Conservation (phyloP, 2,329 filamentous ascomycete species). For the Talaromyces sp. region DNA sequence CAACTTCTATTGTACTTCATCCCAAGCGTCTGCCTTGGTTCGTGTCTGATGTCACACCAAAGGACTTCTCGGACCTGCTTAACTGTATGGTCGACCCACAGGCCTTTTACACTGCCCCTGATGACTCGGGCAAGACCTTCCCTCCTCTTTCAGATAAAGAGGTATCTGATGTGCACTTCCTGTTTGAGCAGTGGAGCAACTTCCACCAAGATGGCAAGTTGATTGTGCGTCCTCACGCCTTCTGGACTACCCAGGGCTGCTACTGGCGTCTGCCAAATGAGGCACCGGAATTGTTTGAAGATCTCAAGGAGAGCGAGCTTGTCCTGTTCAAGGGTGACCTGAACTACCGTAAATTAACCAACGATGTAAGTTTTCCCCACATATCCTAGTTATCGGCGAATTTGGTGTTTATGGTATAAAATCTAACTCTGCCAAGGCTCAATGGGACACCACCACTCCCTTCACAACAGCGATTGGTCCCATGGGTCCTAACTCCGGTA, state of each 20-base stretch:
- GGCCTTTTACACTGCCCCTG: slow-evolving; percentile 76
- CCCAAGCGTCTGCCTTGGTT: slow-evolving; percentile 98
- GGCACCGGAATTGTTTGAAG: slow-evolving; percentile 69
- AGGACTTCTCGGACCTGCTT: slow-evolving; percentile 82
- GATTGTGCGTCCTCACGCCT: slow-evolving; percentile 77
- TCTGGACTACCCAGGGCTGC: slow-evolving; percentile 87
- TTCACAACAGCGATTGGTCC: slow-evolving; percentile 85
- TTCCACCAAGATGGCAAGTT: slow-evolving; percentile 84
- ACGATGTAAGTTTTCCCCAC: slow-evolving; percentile 68
- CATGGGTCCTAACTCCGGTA: slow-evolving; percentile 75
- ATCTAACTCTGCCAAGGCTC: slow-evolving; percentile 53
- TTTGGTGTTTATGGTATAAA: slow-evolving; percentile 5
- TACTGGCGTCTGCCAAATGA: slow-evolving; percentile 82
- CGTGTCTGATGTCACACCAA: slow-evolving; percentile 88
- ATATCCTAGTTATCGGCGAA: too few species aligned
- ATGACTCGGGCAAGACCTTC: slow-evolving; percentile 61
- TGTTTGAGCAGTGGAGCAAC: slow-evolving; percentile 79
- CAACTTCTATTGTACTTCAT: slow-evolving; percentile 83
- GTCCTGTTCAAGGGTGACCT: slow-evolving; percentile 97
- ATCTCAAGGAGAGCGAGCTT: slow-evolving; percentile 80
- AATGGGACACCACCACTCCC: slow-evolving; percentile 84
- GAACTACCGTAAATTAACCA: slow-evolving; percentile 92
- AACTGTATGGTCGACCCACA: slow-evolving; percentile 76
- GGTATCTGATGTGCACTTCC: slow-evolving; percentile 66
- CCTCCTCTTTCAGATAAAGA: slow-evolving; percentile 69